Evolutionary conservation across 768 basidiomycete genomes (phyloP).

Genomic region (Suillus paluster): DNA sequence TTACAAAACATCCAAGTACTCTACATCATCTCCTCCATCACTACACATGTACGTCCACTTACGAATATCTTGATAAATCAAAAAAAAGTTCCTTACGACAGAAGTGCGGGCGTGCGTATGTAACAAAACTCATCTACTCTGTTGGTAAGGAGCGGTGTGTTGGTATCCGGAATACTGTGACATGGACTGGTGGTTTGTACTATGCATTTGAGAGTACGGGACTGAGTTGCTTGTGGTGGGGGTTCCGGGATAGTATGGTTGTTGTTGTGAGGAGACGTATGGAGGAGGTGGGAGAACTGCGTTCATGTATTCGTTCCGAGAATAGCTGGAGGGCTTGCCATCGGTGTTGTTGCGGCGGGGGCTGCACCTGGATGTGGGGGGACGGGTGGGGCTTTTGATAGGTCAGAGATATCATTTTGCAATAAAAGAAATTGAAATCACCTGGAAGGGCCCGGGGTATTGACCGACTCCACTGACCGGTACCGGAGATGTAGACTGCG

Average conservation of each 20-base stretch:
- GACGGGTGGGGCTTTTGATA: slow-evolving; percentile 18
- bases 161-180: slow-evolving; percentile 31
- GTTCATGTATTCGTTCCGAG: slow-evolving; percentile 25
- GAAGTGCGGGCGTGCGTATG: background rate
- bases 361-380: slow-evolving; percentile 26
- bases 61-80: slow-evolving; percentile 10
- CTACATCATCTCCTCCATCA: background rate
- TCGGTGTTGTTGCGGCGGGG: slow-evolving; percentile 16
- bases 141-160: slow-evolving; percentile 35
- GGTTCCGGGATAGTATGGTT: slow-evolving; percentile 29
- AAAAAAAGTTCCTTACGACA: background rate
- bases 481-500: slow-evolving; percentile 17
- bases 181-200: slow-evolving; percentile 18
- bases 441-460: slow-evolving; percentile 32
- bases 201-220: slow-evolving; percentile 33
- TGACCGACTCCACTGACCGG: slow-evolving; percentile 18
- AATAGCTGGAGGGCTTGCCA: slow-evolving; percentile 24
- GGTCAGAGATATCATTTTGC: slow-evolving; percentile 8
- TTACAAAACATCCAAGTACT: background rate
- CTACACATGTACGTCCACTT: slow-evolving; percentile 1
- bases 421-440: slow-evolving; percentile 12
- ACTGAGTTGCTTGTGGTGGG: slow-evolving; percentile 20
- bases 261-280: slow-evolving; percentile 24
- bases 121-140: slow-evolving; percentile 22
- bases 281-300: slow-evolving; percentile 15